Percentiles rank a stretch among this genome's conserved stretches.
phyloP scores from a whole-genome alignment of 106 monocot genomes.

The Dioscorea zingiberensis region DNA sequence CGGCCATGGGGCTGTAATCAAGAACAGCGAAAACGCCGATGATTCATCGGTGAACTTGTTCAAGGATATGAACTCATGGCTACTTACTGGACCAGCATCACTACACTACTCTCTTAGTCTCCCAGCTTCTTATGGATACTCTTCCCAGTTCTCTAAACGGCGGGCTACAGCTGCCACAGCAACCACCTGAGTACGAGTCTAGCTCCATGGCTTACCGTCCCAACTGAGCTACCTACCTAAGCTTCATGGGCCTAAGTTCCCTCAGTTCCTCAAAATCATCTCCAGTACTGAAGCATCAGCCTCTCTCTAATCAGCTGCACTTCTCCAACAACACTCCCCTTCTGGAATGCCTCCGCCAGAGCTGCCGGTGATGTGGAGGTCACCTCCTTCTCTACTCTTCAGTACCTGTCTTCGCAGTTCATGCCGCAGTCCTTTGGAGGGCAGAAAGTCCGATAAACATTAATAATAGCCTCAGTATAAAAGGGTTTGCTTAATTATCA shows the following conservation, averaged over 20 bases:
- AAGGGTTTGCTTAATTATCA: too few relatives aligned
- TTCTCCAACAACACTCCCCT: conserved; percentile 30
- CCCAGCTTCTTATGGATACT: neutral
- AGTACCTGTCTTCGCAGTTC: conserved; percentile 8
- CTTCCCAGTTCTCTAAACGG: neutral
- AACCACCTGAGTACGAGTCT: neutral
- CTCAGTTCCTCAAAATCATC: conserved; percentile 14
- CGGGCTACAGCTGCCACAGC: conserved; percentile 1
- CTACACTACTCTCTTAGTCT: conserved; percentile 7
- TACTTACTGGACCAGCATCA: conserved; percentile 20
- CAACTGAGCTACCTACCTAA: conserved; percentile 2
- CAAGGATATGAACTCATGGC: conserved; percentile 25
- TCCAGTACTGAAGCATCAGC: conserved; percentile 7
- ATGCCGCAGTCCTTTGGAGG: conserved; percentile 31
- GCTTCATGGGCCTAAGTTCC: conserved; percentile 13
- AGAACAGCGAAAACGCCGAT: neutral
- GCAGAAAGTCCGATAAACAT: conserved; percentile 24
- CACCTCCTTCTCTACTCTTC: conserved; percentile 22
- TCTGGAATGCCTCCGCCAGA: conserved; percentile 28
- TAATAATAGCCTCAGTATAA: conserved; percentile 11
- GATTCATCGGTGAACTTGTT: conserved; percentile 5
- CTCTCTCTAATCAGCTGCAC: conserved; percentile 6
- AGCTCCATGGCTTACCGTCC: conserved; percentile 2
- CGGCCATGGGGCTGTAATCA: conserved; percentile 20
- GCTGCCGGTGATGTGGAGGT: neutral